These are phyloP conservation scores for Trichosporon ovoides DNA, from an alignment of 1,284 basidiomycete species.

Conservation along the genomic window DNA sequence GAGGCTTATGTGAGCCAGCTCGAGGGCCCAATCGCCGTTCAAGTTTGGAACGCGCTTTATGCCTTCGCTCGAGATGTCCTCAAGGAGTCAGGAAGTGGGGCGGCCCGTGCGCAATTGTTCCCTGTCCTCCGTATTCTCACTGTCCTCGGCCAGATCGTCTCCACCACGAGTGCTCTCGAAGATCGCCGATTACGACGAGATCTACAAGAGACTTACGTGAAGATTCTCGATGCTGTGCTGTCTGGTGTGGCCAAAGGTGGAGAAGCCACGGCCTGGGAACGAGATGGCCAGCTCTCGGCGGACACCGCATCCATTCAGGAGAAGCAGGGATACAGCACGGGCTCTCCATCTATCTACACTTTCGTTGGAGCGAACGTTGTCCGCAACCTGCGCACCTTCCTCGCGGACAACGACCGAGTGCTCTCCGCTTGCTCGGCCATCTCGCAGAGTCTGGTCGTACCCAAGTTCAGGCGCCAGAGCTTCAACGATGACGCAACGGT, in stretches of 20 bases:
- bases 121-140: slow-evolving; percentile 70
- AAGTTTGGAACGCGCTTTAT: slow-evolving; percentile 81
- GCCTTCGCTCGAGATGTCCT: slow-evolving; percentile 74
- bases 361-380: slow-evolving; percentile 69
- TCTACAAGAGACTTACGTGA: slow-evolving; percentile 83
- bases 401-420: slow-evolving; percentile 81
- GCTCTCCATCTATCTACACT: slow-evolving; percentile 55
- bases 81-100: slow-evolving; percentile 57
- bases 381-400: slow-evolving; percentile 71
- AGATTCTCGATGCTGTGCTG: slow-evolving; percentile 76
- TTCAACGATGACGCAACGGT: slow-evolving; percentile 36
- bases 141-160: slow-evolving; percentile 69
- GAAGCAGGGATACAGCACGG: slow-evolving; percentile 19
- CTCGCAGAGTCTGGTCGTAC: slow-evolving; percentile 76
- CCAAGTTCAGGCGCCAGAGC: slow-evolving; percentile 56
- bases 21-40: slow-evolving; percentile 81
- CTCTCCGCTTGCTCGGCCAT: slow-evolving; percentile 72
- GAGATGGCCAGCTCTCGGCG: not conserved
- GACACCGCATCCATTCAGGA: not conserved
- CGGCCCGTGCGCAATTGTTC: slow-evolving; percentile 61
- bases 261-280: slow-evolving; percentile 44
- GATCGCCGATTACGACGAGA: slow-evolving; percentile 85
- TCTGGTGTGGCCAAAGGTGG: slow-evolving; percentile 65
- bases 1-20: slow-evolving; percentile 79
- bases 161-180: slow-evolving; percentile 81